Percentiles rank a stretch among this genome's conserved stretches.
These are phyloP conservation scores for Amphibolis antarctica DNA, from an alignment of 106 monocot genomes.

Conservation along the genomic window DNA sequence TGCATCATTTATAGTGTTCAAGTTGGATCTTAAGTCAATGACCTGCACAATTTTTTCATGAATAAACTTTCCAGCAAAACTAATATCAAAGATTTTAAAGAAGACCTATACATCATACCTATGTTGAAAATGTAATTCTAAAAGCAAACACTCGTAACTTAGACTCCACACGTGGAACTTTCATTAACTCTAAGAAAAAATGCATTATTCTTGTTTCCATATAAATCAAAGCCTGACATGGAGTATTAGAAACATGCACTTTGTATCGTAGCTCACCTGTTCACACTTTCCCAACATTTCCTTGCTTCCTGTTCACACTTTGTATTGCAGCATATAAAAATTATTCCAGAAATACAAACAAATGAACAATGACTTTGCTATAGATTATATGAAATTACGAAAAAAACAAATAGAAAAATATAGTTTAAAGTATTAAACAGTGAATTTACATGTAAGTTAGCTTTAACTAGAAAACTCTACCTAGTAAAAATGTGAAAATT, in stretches of 20 bases:
- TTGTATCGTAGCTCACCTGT: constrained; percentile 42
- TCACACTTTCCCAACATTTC: constrained; percentile 92
- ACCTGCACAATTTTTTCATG: constrained; percentile 34
- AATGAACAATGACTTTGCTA: too few species aligned
- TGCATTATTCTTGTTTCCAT: constrained; percentile 10
- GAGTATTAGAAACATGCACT: constrained; percentile 5
- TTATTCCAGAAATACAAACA: background rate
- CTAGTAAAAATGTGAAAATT: too few species aligned
- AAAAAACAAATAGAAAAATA: too few species aligned
- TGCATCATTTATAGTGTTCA: constrained; percentile 75
- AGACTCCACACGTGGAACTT: constrained; percentile 87
- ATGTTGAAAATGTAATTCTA: constrained; percentile 74
- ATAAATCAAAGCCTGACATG: background rate
- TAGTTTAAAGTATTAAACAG: too few species aligned
- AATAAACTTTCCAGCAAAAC: background rate
- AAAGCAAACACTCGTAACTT: constrained; percentile 92
- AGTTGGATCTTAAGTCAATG: constrained; percentile 58
- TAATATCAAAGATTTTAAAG: background rate
- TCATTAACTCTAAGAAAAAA: constrained; percentile 99
- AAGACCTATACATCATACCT: constrained; percentile 29
- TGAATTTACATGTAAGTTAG: too few species aligned
- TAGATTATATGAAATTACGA: too few species aligned
- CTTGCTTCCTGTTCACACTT: constrained; percentile 74
- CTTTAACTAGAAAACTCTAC: too few species aligned
- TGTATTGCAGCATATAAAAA: constrained; percentile 1